Conservation (phyloP, 2,329 filamentous ascomycete species). For the Teratosphaeria nubilosa region DNA sequence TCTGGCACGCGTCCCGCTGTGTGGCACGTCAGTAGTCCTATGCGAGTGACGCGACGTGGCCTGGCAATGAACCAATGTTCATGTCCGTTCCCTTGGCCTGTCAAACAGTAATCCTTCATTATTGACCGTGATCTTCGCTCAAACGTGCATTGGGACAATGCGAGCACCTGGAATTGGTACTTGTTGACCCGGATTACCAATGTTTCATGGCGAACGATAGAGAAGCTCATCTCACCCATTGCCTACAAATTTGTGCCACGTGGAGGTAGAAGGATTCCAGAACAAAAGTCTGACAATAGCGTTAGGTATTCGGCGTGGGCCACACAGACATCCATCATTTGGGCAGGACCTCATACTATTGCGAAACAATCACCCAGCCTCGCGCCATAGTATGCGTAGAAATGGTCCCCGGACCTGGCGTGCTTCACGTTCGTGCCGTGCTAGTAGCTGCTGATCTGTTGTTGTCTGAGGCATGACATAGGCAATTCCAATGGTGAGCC, state of each 20-base stretch:
- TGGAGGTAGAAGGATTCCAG: too few relatives aligned
- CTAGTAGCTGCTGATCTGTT: too few relatives aligned
- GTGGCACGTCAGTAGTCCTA: background rate
- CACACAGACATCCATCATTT: too few relatives aligned
- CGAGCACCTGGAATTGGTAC: background rate
- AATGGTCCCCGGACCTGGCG: background rate
- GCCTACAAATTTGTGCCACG: too few relatives aligned
- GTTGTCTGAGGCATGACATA: too few relatives aligned
- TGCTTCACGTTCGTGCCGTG: background rate
- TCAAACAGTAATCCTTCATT: background rate
- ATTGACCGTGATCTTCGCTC: background rate
- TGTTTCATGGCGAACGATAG: too few relatives aligned
- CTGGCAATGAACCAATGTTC: background rate
- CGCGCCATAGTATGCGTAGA: background rate
- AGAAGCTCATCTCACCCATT: too few relatives aligned
- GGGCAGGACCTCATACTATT: background rate
- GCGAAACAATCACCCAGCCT: background rate
- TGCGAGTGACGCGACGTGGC: background rate
- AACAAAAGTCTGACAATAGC: too few relatives aligned
- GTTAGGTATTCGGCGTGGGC: too few relatives aligned
- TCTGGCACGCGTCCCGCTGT: background rate
- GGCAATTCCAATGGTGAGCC: too few relatives aligned
- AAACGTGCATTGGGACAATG: background rate
- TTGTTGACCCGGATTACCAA: too few relatives aligned
- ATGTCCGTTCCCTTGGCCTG: background rate